Base-by-base conservation (phyloP, 805 yeast genomes). In the Starmera amethionina region DNA sequence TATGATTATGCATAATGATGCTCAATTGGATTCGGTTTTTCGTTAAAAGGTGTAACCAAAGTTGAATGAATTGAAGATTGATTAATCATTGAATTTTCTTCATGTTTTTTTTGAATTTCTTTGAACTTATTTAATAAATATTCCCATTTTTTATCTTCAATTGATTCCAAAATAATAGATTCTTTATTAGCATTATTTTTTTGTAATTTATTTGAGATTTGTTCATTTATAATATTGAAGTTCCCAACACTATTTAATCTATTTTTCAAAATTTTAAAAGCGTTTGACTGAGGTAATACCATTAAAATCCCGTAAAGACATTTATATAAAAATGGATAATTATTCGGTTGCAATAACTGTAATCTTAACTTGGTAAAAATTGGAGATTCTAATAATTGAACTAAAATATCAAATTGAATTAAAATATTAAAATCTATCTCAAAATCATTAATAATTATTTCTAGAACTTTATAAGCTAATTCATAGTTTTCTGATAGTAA, bases 251-350 rank as follows among this genome's bases (percentile, higher is more conserved):
- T 63, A 40, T 54, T 74, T 38, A 93, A 67, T 44, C 98, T 69
- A 51, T 81, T 84, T 47, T 82, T 82, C 47, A 93, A 67, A 0
- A 84, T 77, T n/a, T 73, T 77, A 56, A 86, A 93, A 0, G 97
- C 95, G 11, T 85, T 73, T 0, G 96, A 86, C 57, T 93, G 98
- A 0, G 98, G 98, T 38, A 93, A 62, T 5, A 93, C 70, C 98
- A 93, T 93, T 43, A 93, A 65, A 28, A 93, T 72, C 2, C 97
- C 98, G 57, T 87, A 93, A 28, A 93, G 70, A 40, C 96, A 84
- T 55, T 87, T 86, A 68, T 82, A 85, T 30, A 93, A 63, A 52
- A 73, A 83, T 1, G 94, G 95, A 55, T 83, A 73, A 46, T 73
- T 75, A 37, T 80, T 85, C 1, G 96, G 96, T 53, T 86, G 95